Percentiles rank a stretch among this genome's conserved stretches.
Evolutionary conservation across 2,329 filamentous ascomycete genomes (phyloP).

Genomic region (Botrytis byssoidea): DNA sequence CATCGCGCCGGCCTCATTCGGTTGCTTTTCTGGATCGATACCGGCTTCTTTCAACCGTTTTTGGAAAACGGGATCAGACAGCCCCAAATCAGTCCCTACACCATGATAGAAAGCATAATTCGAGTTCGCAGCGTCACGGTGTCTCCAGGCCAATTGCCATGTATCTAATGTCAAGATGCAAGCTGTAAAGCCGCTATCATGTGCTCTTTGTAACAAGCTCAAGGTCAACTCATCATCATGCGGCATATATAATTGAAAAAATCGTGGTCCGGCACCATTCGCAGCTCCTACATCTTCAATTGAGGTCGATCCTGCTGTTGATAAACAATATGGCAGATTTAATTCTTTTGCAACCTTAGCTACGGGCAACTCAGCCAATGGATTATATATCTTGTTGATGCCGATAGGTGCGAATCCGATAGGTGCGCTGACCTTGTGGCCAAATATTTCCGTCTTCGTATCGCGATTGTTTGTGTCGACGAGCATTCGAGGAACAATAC

Average conservation of each 20-base stretch:
- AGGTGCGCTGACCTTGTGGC: constrained; percentile 57
- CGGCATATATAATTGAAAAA: constrained; percentile 64
- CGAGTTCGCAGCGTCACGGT: constrained; percentile 53
- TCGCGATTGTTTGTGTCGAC: constrained; percentile 58
- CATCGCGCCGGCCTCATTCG: constrained; percentile 54
- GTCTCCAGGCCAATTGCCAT: constrained; percentile 62
- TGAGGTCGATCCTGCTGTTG: constrained; percentile 50
- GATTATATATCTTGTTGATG: constrained; percentile 65
- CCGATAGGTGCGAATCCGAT: constrained; percentile 65
- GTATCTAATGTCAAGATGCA: constrained; percentile 63
- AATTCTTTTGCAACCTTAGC: constrained; percentile 58
- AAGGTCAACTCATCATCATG: constrained; percentile 60
- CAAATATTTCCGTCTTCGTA: constrained; percentile 57
- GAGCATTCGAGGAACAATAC: constrained; percentile 60
- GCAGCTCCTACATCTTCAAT: constrained; percentile 59
- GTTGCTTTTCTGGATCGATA: constrained; percentile 52
- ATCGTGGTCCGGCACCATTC: constrained; percentile 53
- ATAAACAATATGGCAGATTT: constrained; percentile 58
- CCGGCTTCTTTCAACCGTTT: constrained; percentile 49
- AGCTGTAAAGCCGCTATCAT: constrained; percentile 53
- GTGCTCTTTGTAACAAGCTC: constrained; percentile 55
- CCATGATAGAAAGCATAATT: constrained; percentile 65
- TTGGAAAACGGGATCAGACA: constrained; percentile 59
- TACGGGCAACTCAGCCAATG: constrained; percentile 56
- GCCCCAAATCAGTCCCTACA: constrained; percentile 56